These are phyloP conservation scores for Rhizopogon roseolus DNA, from an alignment of 768 basidiomycete genomes.

Conservation along the genomic window DNA sequence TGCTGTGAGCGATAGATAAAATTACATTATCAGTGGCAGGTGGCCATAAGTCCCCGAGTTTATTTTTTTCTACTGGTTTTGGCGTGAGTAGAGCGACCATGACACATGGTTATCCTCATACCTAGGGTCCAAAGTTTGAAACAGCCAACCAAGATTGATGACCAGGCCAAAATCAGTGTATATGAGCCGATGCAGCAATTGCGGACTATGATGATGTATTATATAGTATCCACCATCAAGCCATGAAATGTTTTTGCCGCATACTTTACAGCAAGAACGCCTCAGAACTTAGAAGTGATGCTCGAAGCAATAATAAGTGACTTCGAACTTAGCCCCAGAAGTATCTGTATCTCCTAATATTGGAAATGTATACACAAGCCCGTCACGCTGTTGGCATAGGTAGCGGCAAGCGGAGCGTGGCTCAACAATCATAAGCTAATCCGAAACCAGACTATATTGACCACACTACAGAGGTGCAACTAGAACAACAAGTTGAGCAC, in stretches of 20 bases:
- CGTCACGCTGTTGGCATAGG: too few species aligned
- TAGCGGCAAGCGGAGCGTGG: too few species aligned
- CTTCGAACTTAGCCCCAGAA: not conserved
- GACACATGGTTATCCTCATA: not conserved
- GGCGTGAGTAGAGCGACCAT: not conserved
- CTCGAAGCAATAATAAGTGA: too few species aligned
- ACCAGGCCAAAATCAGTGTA: too few species aligned
- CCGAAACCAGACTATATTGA: not conserved
- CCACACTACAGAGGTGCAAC: not conserved
- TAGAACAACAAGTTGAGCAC: conserved; percentile 2
- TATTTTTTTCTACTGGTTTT: not conserved
- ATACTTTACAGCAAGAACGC: not conserved
- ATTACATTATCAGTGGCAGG: not conserved
- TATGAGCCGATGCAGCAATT: not conserved
- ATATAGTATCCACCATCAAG: not conserved
- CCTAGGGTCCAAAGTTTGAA: not conserved
- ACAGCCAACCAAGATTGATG: not conserved
- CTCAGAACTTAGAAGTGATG: too few species aligned
- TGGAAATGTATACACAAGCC: not conserved
- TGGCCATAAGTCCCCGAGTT: not conserved
- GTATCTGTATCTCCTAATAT: not conserved
- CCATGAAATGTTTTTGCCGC: too few species aligned
- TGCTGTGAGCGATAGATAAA: not conserved
- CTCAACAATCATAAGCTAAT: not conserved
- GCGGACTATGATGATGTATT: not conserved